Conservation (phyloP, 768 basidiomycete species). For the Suillus sp. region DNA sequence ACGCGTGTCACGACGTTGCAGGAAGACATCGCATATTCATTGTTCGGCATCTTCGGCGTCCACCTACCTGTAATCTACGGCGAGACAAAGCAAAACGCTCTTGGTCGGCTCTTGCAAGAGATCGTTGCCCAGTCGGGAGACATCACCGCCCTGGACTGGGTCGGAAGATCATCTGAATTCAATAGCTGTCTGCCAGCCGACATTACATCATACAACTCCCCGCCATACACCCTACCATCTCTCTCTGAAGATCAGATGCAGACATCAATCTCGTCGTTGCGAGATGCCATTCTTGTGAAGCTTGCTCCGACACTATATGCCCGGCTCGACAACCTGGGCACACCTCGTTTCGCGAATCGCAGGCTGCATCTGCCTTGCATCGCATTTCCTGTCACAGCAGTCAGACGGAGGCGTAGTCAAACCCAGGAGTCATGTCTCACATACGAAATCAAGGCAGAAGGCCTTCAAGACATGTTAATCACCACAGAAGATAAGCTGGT, state of each 20-base stretch:
- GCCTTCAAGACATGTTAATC: neutral
- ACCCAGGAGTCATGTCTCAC: neutral
- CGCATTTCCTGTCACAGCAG: neutral
- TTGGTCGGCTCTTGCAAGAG: neutral
- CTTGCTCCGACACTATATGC: neutral
- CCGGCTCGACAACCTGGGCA: neutral
- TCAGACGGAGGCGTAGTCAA: neutral
- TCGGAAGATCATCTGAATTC: neutral
- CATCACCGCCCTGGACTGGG: neutral
- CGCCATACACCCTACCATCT: neutral
- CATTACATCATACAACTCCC: neutral
- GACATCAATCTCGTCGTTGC: neutral
- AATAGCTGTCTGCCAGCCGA: neutral
- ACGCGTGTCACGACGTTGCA: neutral
- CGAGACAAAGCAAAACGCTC: neutral
- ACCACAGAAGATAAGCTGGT: conserved; percentile 1
- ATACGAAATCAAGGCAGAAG: neutral
- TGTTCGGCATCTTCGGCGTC: neutral
- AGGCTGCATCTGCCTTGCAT: neutral
- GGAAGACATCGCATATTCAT: neutral
- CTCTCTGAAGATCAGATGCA: neutral
- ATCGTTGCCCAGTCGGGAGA: neutral
- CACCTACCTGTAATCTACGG: neutral
- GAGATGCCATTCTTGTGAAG: neutral
- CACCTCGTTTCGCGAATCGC: neutral